Conservation (phyloP, 2,329 filamentous ascomycete genomes). For the Bipolaris sorokiniana region DNA sequence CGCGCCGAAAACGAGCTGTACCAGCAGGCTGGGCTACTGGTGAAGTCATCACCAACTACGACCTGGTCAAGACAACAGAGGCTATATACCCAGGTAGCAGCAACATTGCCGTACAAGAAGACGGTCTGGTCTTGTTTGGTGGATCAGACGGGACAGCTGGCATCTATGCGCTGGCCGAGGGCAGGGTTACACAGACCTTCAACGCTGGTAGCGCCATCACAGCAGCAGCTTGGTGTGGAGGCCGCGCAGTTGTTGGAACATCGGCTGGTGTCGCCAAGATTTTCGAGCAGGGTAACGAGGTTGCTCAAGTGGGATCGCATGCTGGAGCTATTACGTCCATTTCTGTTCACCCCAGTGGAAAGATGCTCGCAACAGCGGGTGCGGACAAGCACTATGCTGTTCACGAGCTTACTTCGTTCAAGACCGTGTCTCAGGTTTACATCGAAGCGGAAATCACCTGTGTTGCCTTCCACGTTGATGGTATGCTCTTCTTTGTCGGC, state of each 20-base stretch:
- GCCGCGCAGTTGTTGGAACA: conserved; percentile 74
- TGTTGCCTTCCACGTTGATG: conserved; percentile 91
- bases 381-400: conserved; percentile 91
- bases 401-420: conserved; percentile 75
- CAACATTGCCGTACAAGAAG: conserved; percentile 63
- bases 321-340: conserved; percentile 80
- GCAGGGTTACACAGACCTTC: conserved; percentile 74
- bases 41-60: conserved; percentile 70
- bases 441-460: conserved; percentile 78
- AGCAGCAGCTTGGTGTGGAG: conserved; percentile 67
- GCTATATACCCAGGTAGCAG: conserved; percentile 65
- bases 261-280: conserved; percentile 80
- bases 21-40: conserved; percentile 83
- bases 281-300: conserved; percentile 72
- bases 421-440: conserved; percentile 77
- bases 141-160: conserved; percentile 77
- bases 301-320: conserved; percentile 77
- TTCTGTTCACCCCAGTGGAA: conserved; percentile 80
- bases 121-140: conserved; percentile 72
- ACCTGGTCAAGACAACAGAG: conserved; percentile 60
- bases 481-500: conserved; percentile 88
- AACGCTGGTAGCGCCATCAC: conserved; percentile 71
- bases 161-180: conserved; percentile 78
- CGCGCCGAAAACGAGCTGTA: conserved; percentile 85
- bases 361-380: conserved; percentile 84